Conservation (phyloP, 805 yeast species). For the Kregervanrija pseudodelftensis region DNA sequence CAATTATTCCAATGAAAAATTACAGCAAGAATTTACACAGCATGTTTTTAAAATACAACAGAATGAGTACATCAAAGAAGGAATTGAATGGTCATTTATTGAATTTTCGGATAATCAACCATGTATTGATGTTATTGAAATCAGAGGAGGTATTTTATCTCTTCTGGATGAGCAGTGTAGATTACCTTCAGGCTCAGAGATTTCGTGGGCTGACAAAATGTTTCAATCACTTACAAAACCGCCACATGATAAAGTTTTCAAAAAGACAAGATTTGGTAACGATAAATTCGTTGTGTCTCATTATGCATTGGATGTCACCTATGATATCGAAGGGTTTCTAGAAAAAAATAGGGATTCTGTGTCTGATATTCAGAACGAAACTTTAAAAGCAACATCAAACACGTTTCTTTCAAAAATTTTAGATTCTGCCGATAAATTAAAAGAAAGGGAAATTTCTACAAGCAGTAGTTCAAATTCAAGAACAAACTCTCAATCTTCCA, state of each 20-base stretch:
- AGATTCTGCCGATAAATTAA: slow-evolving; percentile 50
- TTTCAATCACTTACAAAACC: slow-evolving; percentile 76
- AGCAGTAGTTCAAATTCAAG: no score
- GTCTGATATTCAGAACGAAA: slow-evolving; percentile 88
- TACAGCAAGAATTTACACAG: slow-evolving; percentile 95
- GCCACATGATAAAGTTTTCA: slow-evolving; percentile 73
- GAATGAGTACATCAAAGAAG: slow-evolving; percentile 86
- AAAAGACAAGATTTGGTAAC: slow-evolving; percentile 91
- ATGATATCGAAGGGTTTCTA: slow-evolving; percentile 88
- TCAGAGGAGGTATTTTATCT: slow-evolving; percentile 77
- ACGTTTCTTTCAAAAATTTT: slow-evolving; percentile 61
- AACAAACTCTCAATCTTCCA: no score
- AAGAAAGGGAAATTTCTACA: slow-evolving; percentile 27
- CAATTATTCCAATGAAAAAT: slow-evolving; percentile 92
- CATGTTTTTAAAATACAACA: slow-evolving; percentile 96
- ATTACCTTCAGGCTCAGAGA: slow-evolving; percentile 88
- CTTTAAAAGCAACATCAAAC: slow-evolving; percentile 63
- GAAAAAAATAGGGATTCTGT: slow-evolving; percentile 97
- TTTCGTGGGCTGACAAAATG: slow-evolving; percentile 86
- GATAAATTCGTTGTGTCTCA: slow-evolving; percentile 84
- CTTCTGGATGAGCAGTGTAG: slow-evolving; percentile 92
- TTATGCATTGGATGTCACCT: slow-evolving; percentile 89
- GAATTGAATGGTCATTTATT: slow-evolving; percentile 94
- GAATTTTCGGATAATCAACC: slow-evolving; percentile 96
- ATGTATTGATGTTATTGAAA: slow-evolving; percentile 86